Percentiles rank a stretch among this genome's conserved stretches.
Conservation (phyloP, 2,329 filamentous ascomycete genomes). For the Teratosphaeria destructans region DNA sequence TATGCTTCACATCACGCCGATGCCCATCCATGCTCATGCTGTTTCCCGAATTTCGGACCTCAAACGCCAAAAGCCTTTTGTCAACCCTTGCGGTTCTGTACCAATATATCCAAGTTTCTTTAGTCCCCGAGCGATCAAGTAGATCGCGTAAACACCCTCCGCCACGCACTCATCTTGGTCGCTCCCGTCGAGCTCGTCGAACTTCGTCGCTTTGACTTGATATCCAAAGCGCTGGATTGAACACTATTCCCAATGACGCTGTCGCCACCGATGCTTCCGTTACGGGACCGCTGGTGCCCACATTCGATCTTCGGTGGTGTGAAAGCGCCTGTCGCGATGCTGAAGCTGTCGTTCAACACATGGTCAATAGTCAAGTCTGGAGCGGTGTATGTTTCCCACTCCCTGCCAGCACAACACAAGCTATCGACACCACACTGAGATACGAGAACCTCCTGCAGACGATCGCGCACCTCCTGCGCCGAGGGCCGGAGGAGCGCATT, state of each 20-base stretch:
- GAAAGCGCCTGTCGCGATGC: neutral
- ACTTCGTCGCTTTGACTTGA: neutral
- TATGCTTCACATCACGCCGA: neutral
- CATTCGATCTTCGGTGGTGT: neutral
- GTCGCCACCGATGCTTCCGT: neutral
- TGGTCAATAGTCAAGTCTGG: neutral
- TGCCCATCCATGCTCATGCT: neutral
- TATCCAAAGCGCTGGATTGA: neutral
- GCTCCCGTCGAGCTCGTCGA: constrained; percentile 3
- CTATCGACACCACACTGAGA: constrained; percentile 19
- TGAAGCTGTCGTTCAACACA: constrained; percentile 2
- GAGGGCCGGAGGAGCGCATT: constrained; percentile 32
- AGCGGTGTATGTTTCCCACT: constrained; percentile 10
- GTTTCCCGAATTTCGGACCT: neutral
- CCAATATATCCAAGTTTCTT: neutral
- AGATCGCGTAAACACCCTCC: constrained; percentile 2
- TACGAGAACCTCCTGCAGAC: constrained; percentile 19
- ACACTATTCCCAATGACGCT: neutral
- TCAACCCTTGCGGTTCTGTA: neutral
- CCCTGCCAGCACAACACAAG: constrained; percentile 20
- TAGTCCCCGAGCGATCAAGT: neutral
- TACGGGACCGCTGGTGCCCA: neutral
- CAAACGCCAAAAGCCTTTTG: neutral
- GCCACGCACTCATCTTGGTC: constrained; percentile 4
- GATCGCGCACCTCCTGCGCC: constrained; percentile 32